phyloP scores from a whole-genome alignment of 345 rosid species.

The Citrus hindsii region DNA sequence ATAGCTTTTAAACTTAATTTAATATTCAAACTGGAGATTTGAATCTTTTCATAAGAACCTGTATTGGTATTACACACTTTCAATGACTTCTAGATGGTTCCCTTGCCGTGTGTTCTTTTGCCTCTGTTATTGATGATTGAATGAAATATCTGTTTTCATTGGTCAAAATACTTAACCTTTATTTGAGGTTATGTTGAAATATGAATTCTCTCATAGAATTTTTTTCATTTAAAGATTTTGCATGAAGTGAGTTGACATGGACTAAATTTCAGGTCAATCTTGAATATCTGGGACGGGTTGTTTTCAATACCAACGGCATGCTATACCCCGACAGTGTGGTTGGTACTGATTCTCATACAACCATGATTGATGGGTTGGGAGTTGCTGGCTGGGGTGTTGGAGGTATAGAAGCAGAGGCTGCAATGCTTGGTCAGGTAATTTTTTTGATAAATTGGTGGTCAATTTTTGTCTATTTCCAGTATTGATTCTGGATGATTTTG shows the following conservation, averaged over 20 bases:
- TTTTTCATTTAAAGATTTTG: background rate
- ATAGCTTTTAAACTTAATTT: conserved; percentile 8
- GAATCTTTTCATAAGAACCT: background rate
- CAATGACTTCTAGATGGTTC: background rate
- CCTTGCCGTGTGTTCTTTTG: background rate
- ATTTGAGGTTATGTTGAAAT: background rate
- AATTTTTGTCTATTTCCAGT: background rate
- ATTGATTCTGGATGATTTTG: background rate
- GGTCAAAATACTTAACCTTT: background rate
- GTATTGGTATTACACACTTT: background rate
- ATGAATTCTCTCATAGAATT: background rate
- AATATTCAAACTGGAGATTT: background rate
- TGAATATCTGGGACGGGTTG: conserved; percentile 97
- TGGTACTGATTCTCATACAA: conserved; percentile 98
- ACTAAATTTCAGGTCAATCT: conserved; percentile 77
- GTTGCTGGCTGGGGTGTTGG: conserved; percentile 99
- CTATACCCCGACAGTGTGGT: conserved; percentile 98
- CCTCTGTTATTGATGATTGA: background rate
- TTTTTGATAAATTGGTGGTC: background rate
- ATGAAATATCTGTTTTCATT: background rate
- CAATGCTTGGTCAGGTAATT: conserved; percentile 98
- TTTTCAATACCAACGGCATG: conserved; percentile 72
- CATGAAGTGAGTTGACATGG: conserved; percentile 4
- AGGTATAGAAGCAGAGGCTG: conserved; percentile 98
- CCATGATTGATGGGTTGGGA: conserved; percentile 99